These are phyloP conservation scores for Lentithecium fluviatile DNA, from an alignment of 495 filamentous ascomycete genomes.

Conservation along the genomic window DNA sequence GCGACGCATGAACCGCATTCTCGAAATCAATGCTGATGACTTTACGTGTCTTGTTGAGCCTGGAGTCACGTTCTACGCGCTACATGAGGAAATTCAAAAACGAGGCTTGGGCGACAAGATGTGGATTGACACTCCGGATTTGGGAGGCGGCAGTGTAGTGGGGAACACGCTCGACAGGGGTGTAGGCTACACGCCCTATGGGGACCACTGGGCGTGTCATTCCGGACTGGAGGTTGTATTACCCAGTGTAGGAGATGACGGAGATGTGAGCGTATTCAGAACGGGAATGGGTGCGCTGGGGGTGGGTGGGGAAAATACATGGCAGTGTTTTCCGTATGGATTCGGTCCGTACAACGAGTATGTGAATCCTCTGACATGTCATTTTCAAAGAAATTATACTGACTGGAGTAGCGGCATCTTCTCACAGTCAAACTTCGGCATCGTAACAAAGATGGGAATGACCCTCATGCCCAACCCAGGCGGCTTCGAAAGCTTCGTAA, in stretches of 20 bases:
- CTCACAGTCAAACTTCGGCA: conserved; percentile 31
- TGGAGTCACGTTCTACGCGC: conserved; percentile 55
- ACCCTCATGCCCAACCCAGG: conserved; percentile 31
- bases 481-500: conserved; percentile 22
- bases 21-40: conserved; percentile 38
- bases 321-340: conserved; percentile 31
- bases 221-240: conserved; percentile 54
- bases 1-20: conserved; percentile 36
- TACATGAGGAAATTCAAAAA: conserved; percentile 53
- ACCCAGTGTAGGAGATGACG: conserved; percentile 46
- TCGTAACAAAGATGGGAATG: conserved; percentile 33
- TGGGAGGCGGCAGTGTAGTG: conserved; percentile 59
- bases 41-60: conserved; percentile 44
- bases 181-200: conserved; percentile 49
- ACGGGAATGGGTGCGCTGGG: conserved; percentile 53
- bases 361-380: neutral
- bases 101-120: conserved; percentile 48
- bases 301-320: conserved; percentile 27
- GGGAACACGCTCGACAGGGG: conserved; percentile 54
- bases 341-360: conserved; percentile 30
- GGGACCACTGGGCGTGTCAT: conserved; percentile 51
- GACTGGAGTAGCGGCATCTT: conserved; percentile 20
- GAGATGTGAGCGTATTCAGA: conserved; percentile 34
- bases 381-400: neutral
- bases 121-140: conserved; percentile 55